Base-by-base conservation (phyloP, 2,329 filamentous ascomycete species). In the Clonostachys sp. region DNA sequence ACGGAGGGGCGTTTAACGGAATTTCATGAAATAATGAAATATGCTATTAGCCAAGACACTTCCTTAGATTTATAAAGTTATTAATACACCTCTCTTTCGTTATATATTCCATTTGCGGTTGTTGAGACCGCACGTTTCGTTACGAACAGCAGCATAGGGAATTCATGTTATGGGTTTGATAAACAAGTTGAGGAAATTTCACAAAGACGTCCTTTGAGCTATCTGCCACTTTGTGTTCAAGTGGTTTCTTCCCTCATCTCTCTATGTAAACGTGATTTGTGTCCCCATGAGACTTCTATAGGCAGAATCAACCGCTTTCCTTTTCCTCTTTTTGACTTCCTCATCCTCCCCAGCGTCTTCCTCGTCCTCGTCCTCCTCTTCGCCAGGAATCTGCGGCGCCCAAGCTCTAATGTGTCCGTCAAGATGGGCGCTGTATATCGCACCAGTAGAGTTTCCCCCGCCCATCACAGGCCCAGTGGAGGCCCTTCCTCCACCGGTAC, bases 351-450 rank as follows among this genome's bases (percentile, higher is more conserved):
- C 65, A 5, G 63, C 59, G 14, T 69, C 64, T 5, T 73, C 71
- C 12, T 72, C 68, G 36, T 75, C 72, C 12, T 71, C 73, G 44
- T 81, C 54, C 55, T 78, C 61, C 53, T 80, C 66, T 34, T 68
- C 70, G 5, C 77, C 80, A 1, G 72, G 65, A 6, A 81, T 66
- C 35, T 72, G 70, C 3, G 89, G 87, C 55, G 77, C 75, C 91
- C 92, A 96, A 5, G 81, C 80, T 41, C 86, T 78, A 48, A 97
- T 92, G 45, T 85, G 86, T 0, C 92, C 92, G 61, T 96, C 90
- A 4, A 85, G 75, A 58, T 96, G 90, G 3, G 84, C 86, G 46
- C 89, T 94, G 66, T 90, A 95, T 48, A 96, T 59, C 9, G 71
- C 75, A 1, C 78, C 78, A 5, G 73, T 55, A 17, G 71, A 72